Conservation (phyloP, 257 asterid genomes). For the Buddleja alternifolia region DNA sequence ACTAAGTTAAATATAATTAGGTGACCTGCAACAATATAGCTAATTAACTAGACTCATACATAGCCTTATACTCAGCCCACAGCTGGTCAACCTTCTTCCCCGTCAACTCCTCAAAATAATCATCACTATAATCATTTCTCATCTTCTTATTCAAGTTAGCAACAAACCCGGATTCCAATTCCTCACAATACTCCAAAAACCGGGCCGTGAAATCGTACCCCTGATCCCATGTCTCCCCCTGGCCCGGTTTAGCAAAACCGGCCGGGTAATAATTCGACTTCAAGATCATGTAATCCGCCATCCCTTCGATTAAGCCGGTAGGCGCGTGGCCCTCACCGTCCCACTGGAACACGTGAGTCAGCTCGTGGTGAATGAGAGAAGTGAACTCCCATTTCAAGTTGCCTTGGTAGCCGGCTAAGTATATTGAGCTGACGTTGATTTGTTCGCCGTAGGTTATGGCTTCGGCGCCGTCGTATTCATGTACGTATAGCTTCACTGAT, state of each 20-base stretch:
- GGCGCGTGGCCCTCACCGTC: slow-evolving; percentile 43
- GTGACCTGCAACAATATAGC: background rate
- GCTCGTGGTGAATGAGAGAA: slow-evolving; percentile 42
- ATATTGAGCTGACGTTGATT: slow-evolving; percentile 39
- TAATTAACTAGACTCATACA: background rate
- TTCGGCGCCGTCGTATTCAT: slow-evolving; percentile 39
- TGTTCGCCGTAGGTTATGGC: slow-evolving; percentile 40
- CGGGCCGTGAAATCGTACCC: slow-evolving; percentile 56
- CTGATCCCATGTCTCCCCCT: slow-evolving; percentile 48
- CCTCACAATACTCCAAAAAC: slow-evolving; percentile 52
- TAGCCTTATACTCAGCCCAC: slow-evolving; percentile 50
- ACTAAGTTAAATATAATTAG: no score
- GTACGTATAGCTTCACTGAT: slow-evolving; percentile 16
- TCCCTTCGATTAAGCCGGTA: slow-evolving; percentile 40
- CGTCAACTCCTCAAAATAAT: slow-evolving; percentile 35
- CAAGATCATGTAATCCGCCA: slow-evolving; percentile 46
- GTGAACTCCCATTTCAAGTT: slow-evolving; percentile 46
- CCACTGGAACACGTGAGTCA: slow-evolving; percentile 57
- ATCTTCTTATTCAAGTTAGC: slow-evolving; percentile 47
- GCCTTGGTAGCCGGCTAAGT: slow-evolving; percentile 35
- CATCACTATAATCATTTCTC: slow-evolving; percentile 34
- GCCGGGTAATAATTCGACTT: slow-evolving; percentile 32
- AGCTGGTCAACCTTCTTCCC: slow-evolving; percentile 46
- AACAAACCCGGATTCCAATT: slow-evolving; percentile 40
- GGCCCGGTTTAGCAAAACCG: slow-evolving; percentile 38